A percentile compares a stretch with the other conserved stretches of the same genome.
Evolutionary conservation across 2,329 filamentous ascomycete species (phyloP).

Genomic region (Fusarium globosum): DNA sequence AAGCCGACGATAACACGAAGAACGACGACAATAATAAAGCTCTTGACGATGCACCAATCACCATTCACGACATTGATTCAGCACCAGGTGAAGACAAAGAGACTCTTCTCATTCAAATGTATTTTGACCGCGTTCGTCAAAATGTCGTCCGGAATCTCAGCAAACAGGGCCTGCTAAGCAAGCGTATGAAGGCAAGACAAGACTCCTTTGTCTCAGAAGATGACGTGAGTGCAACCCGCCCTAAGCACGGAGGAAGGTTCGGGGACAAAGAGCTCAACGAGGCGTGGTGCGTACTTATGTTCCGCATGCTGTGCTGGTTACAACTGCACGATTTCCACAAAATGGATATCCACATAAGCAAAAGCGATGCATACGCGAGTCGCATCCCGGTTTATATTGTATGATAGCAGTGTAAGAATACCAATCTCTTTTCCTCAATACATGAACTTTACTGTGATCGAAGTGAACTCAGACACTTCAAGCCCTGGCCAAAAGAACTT

Average conservation of each 20-base stretch:
- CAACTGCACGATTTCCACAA: slow-evolving; percentile 53
- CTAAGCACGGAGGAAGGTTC: background rate
- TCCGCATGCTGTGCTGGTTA: slow-evolving; percentile 54
- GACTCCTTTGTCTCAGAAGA: background rate
- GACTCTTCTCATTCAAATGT: slow-evolving; percentile 22
- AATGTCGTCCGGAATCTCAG: slow-evolving; percentile 11
- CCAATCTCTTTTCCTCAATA: no score
- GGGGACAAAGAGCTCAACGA: slow-evolving; percentile 18
- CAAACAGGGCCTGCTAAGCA: slow-evolving; percentile 9
- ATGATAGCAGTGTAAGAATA: background rate
- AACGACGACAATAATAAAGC: background rate
- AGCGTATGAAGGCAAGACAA: slow-evolving; percentile 4
- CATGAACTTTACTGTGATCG: no score
- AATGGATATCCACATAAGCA: slow-evolving; percentile 48
- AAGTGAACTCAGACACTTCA: no score
- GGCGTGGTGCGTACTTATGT: slow-evolving; percentile 51
- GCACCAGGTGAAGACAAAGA: slow-evolving; percentile 26
- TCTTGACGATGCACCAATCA: background rate
- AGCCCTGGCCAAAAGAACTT: no score
- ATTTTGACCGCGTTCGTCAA: slow-evolving; percentile 22
- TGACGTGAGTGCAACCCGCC: background rate
- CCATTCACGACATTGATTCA: slow-evolving; percentile 30
- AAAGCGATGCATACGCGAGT: slow-evolving; percentile 49
- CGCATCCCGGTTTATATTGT: slow-evolving; percentile 51
- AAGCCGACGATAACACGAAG: background rate